Evolutionary conservation across 192 early-diverging fungal genomes (phyloP).

Genomic region (Coemansia guatemalensis): DNA sequence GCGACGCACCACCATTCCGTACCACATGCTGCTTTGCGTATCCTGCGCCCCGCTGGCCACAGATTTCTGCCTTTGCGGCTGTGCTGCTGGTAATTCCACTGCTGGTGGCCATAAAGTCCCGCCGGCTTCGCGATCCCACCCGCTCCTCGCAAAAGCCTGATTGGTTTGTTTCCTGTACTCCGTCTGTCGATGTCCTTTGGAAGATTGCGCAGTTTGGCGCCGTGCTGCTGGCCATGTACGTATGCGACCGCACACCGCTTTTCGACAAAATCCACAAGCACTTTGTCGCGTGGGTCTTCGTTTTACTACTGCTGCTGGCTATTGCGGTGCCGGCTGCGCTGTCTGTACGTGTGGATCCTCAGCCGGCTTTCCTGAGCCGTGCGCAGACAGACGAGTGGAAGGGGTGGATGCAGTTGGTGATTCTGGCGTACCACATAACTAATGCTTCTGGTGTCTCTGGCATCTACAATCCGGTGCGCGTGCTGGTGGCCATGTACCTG

Average conservation of each 20-base stretch:
- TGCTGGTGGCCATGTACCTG: slow-evolving; percentile 74
- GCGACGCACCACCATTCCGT: slow-evolving; percentile 51
- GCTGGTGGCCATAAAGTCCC: slow-evolving; percentile 1
- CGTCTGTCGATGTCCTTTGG: slow-evolving; percentile 44
- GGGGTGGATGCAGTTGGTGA: slow-evolving; percentile 82
- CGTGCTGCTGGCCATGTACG: slow-evolving; percentile 61
- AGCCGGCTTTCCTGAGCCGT: slow-evolving; percentile 64
- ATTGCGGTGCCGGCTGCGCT: slow-evolving; percentile 47
- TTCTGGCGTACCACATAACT: slow-evolving; percentile 70
- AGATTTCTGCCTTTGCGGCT: slow-evolving; percentile 30
- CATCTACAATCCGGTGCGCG: slow-evolving; percentile 73
- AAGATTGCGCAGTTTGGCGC: slow-evolving; percentile 57
- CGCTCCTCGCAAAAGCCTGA: slow-evolving; percentile 2
- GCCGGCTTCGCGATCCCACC: background rate
- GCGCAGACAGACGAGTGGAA: slow-evolving; percentile 86
- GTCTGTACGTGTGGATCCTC: slow-evolving; percentile 37
- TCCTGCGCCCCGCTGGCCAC: slow-evolving; percentile 47
- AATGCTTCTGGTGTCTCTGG: slow-evolving; percentile 61
- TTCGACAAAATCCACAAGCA: slow-evolving; percentile 69
- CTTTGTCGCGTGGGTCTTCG: slow-evolving; percentile 53
- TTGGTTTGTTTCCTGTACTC: slow-evolving; percentile 17
- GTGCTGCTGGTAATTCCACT: slow-evolving; percentile 26
- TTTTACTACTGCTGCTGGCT: slow-evolving; percentile 39
- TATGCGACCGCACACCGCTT: slow-evolving; percentile 66
- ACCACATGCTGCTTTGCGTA: slow-evolving; percentile 65